A percentile compares a stretch with the other conserved stretches of the same genome.
These are phyloP conservation scores for Trichaptum fuscoviolaceum DNA, from an alignment of 768 basidiomycete species.

Conservation along the genomic window DNA sequence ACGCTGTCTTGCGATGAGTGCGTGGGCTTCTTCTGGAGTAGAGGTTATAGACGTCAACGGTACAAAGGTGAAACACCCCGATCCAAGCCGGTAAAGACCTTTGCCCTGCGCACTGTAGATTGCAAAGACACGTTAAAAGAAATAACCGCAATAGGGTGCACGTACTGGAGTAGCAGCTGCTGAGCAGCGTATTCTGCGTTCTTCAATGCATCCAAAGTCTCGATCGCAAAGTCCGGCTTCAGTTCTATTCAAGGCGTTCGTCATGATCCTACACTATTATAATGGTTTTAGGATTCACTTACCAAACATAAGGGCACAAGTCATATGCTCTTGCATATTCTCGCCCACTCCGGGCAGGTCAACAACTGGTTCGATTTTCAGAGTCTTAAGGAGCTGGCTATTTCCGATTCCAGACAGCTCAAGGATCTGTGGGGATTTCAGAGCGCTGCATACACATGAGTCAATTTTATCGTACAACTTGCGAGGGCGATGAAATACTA, in stretches of 20 bases:
- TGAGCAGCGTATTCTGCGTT: slow-evolving; percentile 24
- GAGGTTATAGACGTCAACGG: not conserved
- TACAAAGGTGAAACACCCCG: slow-evolving; percentile 1
- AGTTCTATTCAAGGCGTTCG: slow-evolving; percentile 20
- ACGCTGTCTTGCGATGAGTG: not conserved
- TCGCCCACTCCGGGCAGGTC: slow-evolving; percentile 77
- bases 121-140: not conserved
- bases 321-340: slow-evolving; percentile 51
- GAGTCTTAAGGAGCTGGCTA: slow-evolving; percentile 36
- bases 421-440: slow-evolving; percentile 47
- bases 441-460: slow-evolving; percentile 19
- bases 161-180: slow-evolving; percentile 30
- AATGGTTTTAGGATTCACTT: not conserved
- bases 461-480: not conserved
- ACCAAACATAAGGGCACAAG: slow-evolving; percentile 24
- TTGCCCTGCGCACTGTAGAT: not conserved
- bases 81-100: not conserved
- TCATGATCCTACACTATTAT: not conserved
- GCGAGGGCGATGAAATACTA: not conserved
- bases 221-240: slow-evolving; percentile 21
- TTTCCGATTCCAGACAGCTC: slow-evolving; percentile 70
- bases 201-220: slow-evolving; percentile 26
- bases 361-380: slow-evolving; percentile 44
- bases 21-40: not conserved
- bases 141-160: not conserved